Evolutionary conservation across 23 red algal species (phyloP).

Genomic region (Pyropia yezoensis): DNA sequence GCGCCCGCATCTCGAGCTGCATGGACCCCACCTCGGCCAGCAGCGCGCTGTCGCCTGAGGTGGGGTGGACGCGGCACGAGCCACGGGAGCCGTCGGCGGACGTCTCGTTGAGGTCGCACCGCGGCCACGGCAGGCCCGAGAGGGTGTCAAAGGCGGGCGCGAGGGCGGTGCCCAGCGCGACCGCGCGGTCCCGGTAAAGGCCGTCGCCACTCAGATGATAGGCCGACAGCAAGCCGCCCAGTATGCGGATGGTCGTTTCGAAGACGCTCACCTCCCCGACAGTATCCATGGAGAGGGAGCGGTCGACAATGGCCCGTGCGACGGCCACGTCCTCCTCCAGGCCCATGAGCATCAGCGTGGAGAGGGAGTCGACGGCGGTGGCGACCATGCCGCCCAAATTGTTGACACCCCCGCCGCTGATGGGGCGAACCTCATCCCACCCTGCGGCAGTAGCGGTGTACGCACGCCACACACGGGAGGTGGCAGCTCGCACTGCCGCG

Average conservation of each 20-base stretch:
- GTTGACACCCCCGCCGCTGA: slow-evolving; percentile 15
- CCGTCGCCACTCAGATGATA: slow-evolving; percentile 50
- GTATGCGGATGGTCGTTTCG: slow-evolving; percentile 57
- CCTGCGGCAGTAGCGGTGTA: slow-evolving; percentile 41
- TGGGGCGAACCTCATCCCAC: slow-evolving; percentile 39
- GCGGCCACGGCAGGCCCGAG: slow-evolving; percentile 54
- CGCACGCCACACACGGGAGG: slow-evolving; percentile 28
- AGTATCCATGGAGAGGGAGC: slow-evolving; percentile 10
- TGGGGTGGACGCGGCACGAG: slow-evolving; percentile 19
- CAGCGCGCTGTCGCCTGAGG: slow-evolving; percentile 20
- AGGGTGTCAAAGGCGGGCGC: slow-evolving; percentile 45
- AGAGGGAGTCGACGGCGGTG: slow-evolving; percentile 55
- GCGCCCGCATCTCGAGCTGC: slow-evolving; percentile 69
- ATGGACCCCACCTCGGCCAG: slow-evolving; percentile 72
- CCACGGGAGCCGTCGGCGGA: not conserved
- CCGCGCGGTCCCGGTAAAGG: slow-evolving; percentile 32
- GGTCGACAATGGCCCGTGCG: slow-evolving; percentile 48
- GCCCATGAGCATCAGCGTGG: slow-evolving; percentile 70
- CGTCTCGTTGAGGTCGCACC: slow-evolving; percentile 47
- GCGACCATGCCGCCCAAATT: slow-evolving; percentile 31
- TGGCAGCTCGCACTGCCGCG: slow-evolving; percentile 14
- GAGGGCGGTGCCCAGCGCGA: slow-evolving; percentile 37
- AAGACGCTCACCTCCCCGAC: slow-evolving; percentile 32
- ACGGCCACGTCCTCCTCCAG: slow-evolving; percentile 15
- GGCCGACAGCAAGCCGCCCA: slow-evolving; percentile 56